A percentile compares a stretch with the other conserved stretches of the same genome.
Conservation (phyloP, 352 stramenopile genomes). For the Phytophthora tubulina region DNA sequence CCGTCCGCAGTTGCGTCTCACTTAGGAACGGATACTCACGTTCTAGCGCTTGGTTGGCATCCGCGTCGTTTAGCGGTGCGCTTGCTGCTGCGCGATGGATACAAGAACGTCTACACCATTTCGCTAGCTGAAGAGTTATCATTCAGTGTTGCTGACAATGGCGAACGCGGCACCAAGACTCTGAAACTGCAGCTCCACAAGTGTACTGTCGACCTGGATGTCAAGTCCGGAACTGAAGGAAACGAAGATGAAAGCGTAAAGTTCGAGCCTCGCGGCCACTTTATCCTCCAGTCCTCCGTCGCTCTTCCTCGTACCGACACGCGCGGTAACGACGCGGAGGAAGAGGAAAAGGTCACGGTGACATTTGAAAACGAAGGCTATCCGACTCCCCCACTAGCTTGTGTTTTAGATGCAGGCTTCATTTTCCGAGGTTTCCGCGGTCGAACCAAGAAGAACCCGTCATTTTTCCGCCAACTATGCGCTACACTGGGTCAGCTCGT, state of each 20-base stretch:
- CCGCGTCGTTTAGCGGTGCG: constrained; percentile 19
- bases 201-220: constrained; percentile 24
- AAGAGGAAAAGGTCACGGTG: constrained; percentile 27
- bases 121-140: constrained; percentile 25
- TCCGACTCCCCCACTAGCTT: constrained; percentile 38
- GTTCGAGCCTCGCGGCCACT: constrained; percentile 29
- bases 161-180: constrained; percentile 17
- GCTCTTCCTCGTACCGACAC: constrained; percentile 3
- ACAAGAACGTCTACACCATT: constrained; percentile 46
- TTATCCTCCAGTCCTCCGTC: constrained; percentile 39
- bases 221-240: constrained; percentile 4
- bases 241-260: constrained; percentile 19
- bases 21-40: constrained; percentile 27
- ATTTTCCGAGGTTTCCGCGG: constrained; percentile 60
- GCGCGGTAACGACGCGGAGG: constrained; percentile 9
- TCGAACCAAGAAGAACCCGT: constrained; percentile 60
- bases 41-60: constrained; percentile 45
- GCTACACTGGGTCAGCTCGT: constrained; percentile 48
- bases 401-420: constrained; percentile 59
- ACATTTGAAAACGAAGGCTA: constrained; percentile 20
- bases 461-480: constrained; percentile 54
- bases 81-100: constrained; percentile 40
- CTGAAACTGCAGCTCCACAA: constrained; percentile 39
- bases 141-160: constrained; percentile 15
- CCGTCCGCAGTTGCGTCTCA: constrained; percentile 29